Base-by-base conservation (phyloP, 164 flowering plant genomes). In the Dillenia turbinata region DNA sequence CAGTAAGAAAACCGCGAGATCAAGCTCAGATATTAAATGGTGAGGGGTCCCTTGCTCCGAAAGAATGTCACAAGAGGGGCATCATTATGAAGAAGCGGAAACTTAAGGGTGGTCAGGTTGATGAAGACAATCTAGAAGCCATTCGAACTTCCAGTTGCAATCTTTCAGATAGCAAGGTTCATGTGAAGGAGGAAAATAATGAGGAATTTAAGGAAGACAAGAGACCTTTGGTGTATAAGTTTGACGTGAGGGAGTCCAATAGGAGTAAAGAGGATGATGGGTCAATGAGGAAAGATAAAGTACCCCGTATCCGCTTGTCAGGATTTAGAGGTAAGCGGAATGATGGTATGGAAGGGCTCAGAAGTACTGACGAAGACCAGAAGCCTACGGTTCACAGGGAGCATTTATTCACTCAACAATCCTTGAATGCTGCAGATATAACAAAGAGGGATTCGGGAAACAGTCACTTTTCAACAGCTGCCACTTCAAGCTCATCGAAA, bases 401-500 rank as follows among this genome's bases (percentile, higher is more conserved):
- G 47, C 2, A n/a, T 57, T 14, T 57, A 56, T 56, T 59, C 8
- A 13, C n/a, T 61, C 64, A 55, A 13, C 55, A 47, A 22, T 53
- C 57, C 47, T 53, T 54, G 33, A 71, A 72, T 56, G 76, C 57
- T 56, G 49, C 59, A 2, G 62, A 66, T 22, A 14, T 63, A 47
- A 47, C 59, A 13, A 66, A 61, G 59, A 75, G 66, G 54, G 72
- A 78, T 60, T 44, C 66, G 57, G 77, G 67, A 11, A 50, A 61
- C 62, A 60, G 62, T 59, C 66, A 66, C 10, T 54, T 61, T 50
- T 64, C 78, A 22, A 45, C 33, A 17, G 74, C 68, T 48, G 77
- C 81, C 24, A 71, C 79, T 67, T 85, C 87, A 52, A 85, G 87
- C 81, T 82, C 87, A 45, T 85, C 90, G 52, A 81, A 75, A 69